Percentiles rank a stretch among this genome's conserved stretches.
Evolutionary conservation across 1,139 yeast genomes (phyloP).

Genomic region (Petasospora rhodanensis): DNA sequence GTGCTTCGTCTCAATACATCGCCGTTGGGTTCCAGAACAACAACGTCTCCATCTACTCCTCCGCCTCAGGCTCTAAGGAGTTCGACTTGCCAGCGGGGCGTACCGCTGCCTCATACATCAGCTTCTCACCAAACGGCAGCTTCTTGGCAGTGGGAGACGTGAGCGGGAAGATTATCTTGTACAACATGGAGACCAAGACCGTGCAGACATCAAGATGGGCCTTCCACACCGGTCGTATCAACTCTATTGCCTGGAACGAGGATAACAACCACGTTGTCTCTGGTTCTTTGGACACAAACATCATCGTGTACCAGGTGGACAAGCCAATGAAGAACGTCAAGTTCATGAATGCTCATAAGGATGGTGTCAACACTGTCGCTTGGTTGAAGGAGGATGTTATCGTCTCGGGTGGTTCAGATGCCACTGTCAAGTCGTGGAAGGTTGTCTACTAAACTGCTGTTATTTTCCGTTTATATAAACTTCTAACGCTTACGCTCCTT

Average conservation of each 20-base stretch:
- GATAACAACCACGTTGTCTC: constrained; percentile 72
- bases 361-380: constrained; percentile 69
- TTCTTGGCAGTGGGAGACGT: constrained; percentile 82
- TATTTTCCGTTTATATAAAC: too few relatives aligned
- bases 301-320: constrained; percentile 73
- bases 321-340: constrained; percentile 77
- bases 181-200: constrained; percentile 47
- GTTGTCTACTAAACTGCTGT: constrained; percentile 32
- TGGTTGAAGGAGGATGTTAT: constrained; percentile 56
- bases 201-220: constrained; percentile 91
- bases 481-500: constrained; percentile 76
- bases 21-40: constrained; percentile 46
- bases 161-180: constrained; percentile 77
- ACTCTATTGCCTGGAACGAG: constrained; percentile 69
- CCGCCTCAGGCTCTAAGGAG: constrained; percentile 27
- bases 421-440: constrained; percentile 72
- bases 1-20: constrained; percentile 37
- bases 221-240: constrained; percentile 81
- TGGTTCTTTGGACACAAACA: constrained; percentile 79
- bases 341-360: constrained; percentile 77
- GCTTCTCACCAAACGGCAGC: constrained; percentile 67
- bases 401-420: constrained; percentile 77
- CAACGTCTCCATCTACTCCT: constrained; percentile 31
- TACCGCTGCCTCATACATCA: constrained; percentile 56
- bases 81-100: constrained; percentile 47